Evolutionary conservation across 164 flowering plant species (phyloP), one percentile per base, ranked within the genome.

Genomic region (Aristolochia contorta): DNA sequence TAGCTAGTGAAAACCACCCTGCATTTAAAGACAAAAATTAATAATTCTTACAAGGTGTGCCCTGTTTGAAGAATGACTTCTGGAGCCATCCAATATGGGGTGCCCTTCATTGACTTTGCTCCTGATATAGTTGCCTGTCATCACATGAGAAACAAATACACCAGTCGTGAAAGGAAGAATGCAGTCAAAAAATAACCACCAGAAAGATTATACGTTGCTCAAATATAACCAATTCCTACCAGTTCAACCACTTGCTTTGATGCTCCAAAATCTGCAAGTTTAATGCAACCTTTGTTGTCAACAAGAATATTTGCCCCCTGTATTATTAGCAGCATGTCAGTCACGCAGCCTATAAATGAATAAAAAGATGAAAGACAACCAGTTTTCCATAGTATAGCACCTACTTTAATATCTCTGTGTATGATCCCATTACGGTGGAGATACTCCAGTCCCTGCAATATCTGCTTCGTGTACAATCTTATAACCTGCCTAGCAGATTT

Each of bases 31-130:
- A 37, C 7, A 54, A 62, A 48, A 18, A 30, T 56, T 16, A 47
- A 43, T 43, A 56, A 20, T 60, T 41, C 96, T 84, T 75, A 94
- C 99, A 83, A 94, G 79, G 79, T 89, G 79, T 91, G 99, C 21
- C 99, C 97, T 45, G 96, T 91, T 74, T 89, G 96, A 43, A 80
- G 86, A 74, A 94, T 94, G 45, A 94, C 99, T 84, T 94, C 99
- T 61, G 99, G 97, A 77, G 99, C 97, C 99, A 94, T 94, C 99
- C 97, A 94, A 64, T 87, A 89, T 63, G 97, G 99, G 63, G 99
- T 94, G n/a, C 97, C 99, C 78, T 94, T 94, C 94, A 94, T 91
- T 52, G 97, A 91, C 71, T 91, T 91, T 62, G 99, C 97, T 53
- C 97, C 96, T 12, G 95, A 76, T 23, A 87, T 72, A 30, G 97